phyloP scores from a whole-genome alignment of 78 protist genomes.

The Dictyostelium firmibasis region DNA sequence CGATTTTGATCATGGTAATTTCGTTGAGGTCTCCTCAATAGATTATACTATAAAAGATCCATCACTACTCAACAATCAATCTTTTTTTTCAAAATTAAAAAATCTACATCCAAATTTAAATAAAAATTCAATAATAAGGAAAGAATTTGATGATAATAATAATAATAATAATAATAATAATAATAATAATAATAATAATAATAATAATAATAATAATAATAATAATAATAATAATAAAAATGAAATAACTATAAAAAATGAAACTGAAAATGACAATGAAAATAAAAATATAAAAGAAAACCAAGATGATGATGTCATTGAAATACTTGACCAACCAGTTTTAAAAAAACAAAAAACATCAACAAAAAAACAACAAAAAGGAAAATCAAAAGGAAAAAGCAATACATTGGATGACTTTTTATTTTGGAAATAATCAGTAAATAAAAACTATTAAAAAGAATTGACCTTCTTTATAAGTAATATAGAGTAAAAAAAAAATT shows the following conservation, averaged over 20 bases:
- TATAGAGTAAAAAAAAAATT: too few relatives aligned
- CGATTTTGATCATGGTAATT: conserved; percentile 18
- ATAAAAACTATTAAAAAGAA: background rate
- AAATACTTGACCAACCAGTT: background rate
- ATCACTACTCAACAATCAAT: background rate
- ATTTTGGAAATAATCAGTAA: background rate
- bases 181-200: background rate
- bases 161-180: background rate
- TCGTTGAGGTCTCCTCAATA: background rate
- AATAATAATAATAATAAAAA: background rate
- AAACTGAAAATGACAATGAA: background rate
- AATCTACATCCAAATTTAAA: conserved; percentile 1
- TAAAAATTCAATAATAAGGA: background rate
- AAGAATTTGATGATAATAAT: background rate
- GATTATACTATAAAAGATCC: background rate
- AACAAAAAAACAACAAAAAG: background rate
- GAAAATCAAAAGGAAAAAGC: background rate
- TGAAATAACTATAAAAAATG: background rate
- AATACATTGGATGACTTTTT: background rate
- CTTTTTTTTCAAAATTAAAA: background rate
- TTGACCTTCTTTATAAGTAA: too few relatives aligned
- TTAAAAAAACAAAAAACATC: background rate
- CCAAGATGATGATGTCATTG: background rate
- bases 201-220: background rate
- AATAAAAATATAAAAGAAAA: background rate